Conservation (phyloP, 805 yeast species). For the Zygotorulaspora sp. region DNA sequence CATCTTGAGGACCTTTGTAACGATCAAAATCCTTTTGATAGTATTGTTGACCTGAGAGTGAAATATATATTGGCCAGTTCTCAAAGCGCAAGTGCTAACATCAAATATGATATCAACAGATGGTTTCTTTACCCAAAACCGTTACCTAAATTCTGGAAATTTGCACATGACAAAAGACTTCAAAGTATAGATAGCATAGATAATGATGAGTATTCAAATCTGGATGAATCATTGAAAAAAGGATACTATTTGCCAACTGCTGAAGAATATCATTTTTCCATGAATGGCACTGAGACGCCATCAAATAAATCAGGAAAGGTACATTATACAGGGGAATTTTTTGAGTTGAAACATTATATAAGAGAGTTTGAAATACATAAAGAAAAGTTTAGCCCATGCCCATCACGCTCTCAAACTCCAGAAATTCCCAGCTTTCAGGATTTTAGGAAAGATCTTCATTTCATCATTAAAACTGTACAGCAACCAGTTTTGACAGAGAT, state of each 20-base stretch:
- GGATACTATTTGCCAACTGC: conserved; percentile 16
- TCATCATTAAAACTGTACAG: conserved; percentile 21
- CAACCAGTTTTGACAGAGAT: conserved; percentile 17
- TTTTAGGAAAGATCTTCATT: conserved; percentile 32
- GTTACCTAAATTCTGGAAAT: conserved; percentile 41
- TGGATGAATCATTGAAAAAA: conserved; percentile 1
- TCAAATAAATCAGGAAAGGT: conserved; percentile 14
- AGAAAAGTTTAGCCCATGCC: background rate
- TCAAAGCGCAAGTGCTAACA: conserved; percentile 68
- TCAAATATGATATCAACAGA: conserved; percentile 52
- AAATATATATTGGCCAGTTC: conserved; percentile 58
- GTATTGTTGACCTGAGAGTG: conserved; percentile 50
- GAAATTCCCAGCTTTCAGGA: conserved; percentile 30
- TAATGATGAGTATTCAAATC: conserved; percentile 8
- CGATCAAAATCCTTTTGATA: conserved; percentile 17
- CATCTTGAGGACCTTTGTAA: conserved; percentile 13
- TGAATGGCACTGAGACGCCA: conserved; percentile 5
- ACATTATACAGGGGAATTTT: conserved; percentile 38
- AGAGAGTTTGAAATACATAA: conserved; percentile 12
- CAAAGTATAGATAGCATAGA: conserved; percentile 9
- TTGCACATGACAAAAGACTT: conserved; percentile 31
- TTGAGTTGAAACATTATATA: conserved; percentile 32
- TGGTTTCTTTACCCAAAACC: conserved; percentile 90
- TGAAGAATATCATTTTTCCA: conserved; percentile 8
- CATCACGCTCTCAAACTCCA: conserved; percentile 1